These are phyloP conservation scores for Penicillium vulpinum DNA, from an alignment of 2,329 filamentous ascomycete species.

Conservation along the genomic window DNA sequence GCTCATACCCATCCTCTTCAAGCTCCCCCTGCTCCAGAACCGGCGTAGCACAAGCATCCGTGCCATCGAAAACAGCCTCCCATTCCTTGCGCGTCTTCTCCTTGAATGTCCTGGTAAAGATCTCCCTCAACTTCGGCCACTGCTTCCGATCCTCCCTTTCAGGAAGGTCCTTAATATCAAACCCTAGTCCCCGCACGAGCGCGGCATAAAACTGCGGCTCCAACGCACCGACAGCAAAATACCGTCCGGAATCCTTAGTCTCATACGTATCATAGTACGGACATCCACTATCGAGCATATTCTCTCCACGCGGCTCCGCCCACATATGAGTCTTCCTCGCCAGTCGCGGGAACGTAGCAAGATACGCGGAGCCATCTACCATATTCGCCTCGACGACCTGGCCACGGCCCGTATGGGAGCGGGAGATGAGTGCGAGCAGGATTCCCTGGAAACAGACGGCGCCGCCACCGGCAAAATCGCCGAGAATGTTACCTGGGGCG, in stretches of 20 bases:
- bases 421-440: conserved; percentile 71
- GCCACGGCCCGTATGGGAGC: conserved; percentile 65
- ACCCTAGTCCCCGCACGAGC: conserved; percentile 66
- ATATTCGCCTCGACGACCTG: conserved; percentile 96
- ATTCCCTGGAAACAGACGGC: conserved; percentile 79
- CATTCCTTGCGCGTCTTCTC: conserved; percentile 72
- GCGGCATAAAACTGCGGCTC: conserved; percentile 80
- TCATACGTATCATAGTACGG: conserved; percentile 90
- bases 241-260: conserved; percentile 70
- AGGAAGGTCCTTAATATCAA: conserved; percentile 51
- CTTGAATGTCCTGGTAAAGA: conserved; percentile 66
- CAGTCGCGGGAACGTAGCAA: conserved; percentile 76
- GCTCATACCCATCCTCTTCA: conserved; percentile 55
- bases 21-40: conserved; percentile 76
- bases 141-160: conserved; percentile 58
- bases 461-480: conserved; percentile 89
- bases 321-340: conserved; percentile 64
- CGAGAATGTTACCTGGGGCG: conserved; percentile 79
- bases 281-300: conserved; percentile 78
- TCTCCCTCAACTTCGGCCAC: conserved; percentile 66
- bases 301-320: conserved; percentile 65
- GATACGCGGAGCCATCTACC: conserved; percentile 83
- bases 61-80: conserved; percentile 84
- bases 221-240: conserved; percentile 84
- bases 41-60: conserved; percentile 90